These are phyloP conservation scores for Penicillium sp. DNA, from an alignment of 2,329 filamentous ascomycete genomes.

Conservation along the genomic window DNA sequence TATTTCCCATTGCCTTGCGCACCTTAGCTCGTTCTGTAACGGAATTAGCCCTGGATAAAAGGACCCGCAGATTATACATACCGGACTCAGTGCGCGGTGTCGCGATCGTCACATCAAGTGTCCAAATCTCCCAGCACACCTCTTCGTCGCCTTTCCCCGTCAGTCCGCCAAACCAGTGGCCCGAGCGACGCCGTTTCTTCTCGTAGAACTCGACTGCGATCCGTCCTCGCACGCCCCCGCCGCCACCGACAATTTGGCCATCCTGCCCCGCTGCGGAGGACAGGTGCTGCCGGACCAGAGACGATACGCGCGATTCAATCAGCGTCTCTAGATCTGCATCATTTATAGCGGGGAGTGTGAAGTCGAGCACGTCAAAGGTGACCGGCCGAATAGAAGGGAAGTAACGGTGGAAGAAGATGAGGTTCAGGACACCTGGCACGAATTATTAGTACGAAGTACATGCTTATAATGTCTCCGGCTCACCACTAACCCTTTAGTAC, in stretches of 20 bases:
- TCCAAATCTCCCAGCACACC: constrained; percentile 95
- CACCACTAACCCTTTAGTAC: constrained; percentile 68
- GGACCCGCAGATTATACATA: constrained; percentile 37
- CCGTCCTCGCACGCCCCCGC: constrained; percentile 61
- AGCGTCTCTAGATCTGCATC: constrained; percentile 86
- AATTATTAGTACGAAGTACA: neutral
- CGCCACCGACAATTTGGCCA: constrained; percentile 26
- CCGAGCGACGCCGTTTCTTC: constrained; percentile 73
- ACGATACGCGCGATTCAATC: constrained; percentile 75
- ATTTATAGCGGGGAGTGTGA: constrained; percentile 79
- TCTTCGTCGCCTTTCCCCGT: constrained; percentile 68
- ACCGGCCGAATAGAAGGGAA: constrained; percentile 76
- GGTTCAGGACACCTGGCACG: constrained; percentile 71
- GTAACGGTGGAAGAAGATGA: constrained; percentile 98
- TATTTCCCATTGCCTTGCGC: constrained; percentile 80
- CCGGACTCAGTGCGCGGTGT: constrained; percentile 81
- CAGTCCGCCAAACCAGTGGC: constrained; percentile 54
- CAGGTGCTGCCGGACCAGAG: constrained; percentile 68
- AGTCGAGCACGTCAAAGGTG: constrained; percentile 79
- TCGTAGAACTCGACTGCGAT: constrained; percentile 90
- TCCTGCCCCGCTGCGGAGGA: constrained; percentile 47
- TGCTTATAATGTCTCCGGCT: too few relatives aligned
- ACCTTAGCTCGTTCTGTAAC: constrained; percentile 71
- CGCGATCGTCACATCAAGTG: constrained; percentile 82
- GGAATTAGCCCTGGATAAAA: neutral